These are phyloP conservation scores for Fraxinus sp. DNA, from an alignment of 305 asterid genomes.

Conservation along the genomic window DNA sequence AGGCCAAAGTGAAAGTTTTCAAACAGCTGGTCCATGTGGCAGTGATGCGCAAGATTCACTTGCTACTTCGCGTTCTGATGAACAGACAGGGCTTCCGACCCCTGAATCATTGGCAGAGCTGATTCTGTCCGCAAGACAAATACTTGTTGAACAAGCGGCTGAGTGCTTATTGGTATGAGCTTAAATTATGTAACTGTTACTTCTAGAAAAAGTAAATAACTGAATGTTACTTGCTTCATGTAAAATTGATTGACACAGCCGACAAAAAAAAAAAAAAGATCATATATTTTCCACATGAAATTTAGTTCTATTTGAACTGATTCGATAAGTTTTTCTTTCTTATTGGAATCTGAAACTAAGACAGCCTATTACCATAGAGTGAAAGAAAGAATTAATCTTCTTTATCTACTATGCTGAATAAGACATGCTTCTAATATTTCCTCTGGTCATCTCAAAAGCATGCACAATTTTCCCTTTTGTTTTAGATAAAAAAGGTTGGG, in stretches of 20 bases:
- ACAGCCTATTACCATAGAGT: neutral
- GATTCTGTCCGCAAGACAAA: conserved; percentile 55
- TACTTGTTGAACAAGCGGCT: conserved; percentile 60
- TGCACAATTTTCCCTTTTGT: neutral
- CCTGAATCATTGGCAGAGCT: conserved; percentile 82
- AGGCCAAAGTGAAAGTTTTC: conserved; percentile 45
- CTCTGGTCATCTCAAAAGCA: neutral
- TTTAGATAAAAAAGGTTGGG: neutral
- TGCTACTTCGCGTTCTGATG: conserved; percentile 37
- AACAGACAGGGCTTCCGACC: conserved; percentile 64
- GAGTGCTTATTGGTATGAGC: conserved; percentile 74
- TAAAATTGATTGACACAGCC: neutral
- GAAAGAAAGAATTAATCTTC: neutral
- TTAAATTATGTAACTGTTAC: conserved; percentile 27
- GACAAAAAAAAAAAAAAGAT: neutral
- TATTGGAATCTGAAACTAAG: conserved; percentile 2
- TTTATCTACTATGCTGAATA: neutral
- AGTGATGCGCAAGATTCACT: conserved; percentile 40
- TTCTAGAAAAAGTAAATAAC: neutral
- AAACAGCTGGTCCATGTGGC: conserved; percentile 39
- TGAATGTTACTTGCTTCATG: neutral
- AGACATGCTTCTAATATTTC: neutral
- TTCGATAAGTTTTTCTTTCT: neutral
- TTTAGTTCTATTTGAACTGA: neutral
- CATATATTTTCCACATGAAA: neutral